A percentile compares a stretch with the other conserved stretches of the same genome.
These are phyloP conservation scores for Entomortierella chlamydospora DNA, from an alignment of 192 early-diverging fungal species.

Conservation along the genomic window DNA sequence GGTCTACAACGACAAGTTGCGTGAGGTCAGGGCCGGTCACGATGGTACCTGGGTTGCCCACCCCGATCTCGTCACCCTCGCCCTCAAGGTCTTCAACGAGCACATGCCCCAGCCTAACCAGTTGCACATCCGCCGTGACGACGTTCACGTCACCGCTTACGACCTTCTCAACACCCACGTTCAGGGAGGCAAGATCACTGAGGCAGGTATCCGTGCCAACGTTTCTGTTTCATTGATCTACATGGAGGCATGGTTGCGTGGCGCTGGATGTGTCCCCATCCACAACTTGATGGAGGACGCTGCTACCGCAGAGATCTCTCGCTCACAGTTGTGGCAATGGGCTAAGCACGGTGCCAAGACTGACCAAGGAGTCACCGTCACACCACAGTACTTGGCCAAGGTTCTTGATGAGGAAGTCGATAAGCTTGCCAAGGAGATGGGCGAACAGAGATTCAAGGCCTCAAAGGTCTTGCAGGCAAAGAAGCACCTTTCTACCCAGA, in stretches of 20 bases:
- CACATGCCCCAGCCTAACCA: constrained; percentile 98
- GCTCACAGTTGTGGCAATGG: constrained; percentile 99
- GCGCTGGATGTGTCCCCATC: constrained; percentile 96
- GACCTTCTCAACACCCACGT: constrained; percentile 88
- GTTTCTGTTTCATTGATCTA: constrained; percentile 92
- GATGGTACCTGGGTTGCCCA: constrained; percentile 98
- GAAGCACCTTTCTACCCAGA: constrained; percentile 76
- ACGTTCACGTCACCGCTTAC: constrained; percentile 83
- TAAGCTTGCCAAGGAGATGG: constrained; percentile 73
- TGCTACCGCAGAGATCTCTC: constrained; percentile 97
- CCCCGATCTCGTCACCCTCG: constrained; percentile 94
- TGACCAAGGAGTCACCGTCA: constrained; percentile 83
- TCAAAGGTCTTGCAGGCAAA: constrained; percentile 78
- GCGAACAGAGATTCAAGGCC: constrained; percentile 70
- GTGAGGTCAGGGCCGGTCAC: constrained; percentile 96
- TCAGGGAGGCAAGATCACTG: constrained; percentile 81
- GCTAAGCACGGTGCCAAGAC: constrained; percentile 87
- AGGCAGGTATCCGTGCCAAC: constrained; percentile 92
- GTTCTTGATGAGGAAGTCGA: constrained; percentile 91
- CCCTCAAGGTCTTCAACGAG: constrained; percentile 90
- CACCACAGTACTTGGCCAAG: constrained; percentile 78
- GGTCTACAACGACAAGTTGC: constrained; percentile 94
- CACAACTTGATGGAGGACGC: constrained; percentile 99
- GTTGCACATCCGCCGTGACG: constrained; percentile 91
- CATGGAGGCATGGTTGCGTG: constrained; percentile 97